phyloP scores from a whole-genome alignment of 768 basidiomycete species.

The Psilocybe azurescens region DNA sequence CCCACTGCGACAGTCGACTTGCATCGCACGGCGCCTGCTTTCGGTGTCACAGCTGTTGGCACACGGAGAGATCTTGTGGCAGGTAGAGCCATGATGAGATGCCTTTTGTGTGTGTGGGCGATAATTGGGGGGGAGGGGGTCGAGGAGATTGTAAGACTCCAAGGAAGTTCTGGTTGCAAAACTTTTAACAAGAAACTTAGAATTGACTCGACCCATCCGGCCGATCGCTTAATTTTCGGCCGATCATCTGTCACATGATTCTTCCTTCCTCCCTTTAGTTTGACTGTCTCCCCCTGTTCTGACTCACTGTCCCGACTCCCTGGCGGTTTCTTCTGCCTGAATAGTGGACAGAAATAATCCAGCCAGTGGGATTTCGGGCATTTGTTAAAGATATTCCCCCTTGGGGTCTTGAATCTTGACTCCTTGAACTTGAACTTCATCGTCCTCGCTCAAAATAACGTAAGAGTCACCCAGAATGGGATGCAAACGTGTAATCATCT shows the following conservation, averaged over 20 bases:
- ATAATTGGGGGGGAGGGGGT: slow-evolving; percentile 3
- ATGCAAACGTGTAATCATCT: neutral
- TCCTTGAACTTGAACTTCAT: no score
- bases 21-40: slow-evolving; percentile 28
- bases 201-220: slow-evolving; percentile 20
- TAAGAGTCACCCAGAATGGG: neutral
- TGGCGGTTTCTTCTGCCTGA: no score
- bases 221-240: slow-evolving; percentile 18
- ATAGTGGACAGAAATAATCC: no score
- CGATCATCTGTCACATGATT: slow-evolving; percentile 20
- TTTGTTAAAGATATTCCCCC: no score
- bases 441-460: neutral
- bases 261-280: neutral
- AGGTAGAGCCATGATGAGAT: slow-evolving; percentile 31
- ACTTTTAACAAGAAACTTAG: slow-evolving; percentile 14
- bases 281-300: neutral
- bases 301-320: neutral
- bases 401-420: no score
- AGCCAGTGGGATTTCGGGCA: no score
- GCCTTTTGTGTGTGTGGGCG: slow-evolving; percentile 1
- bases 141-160: slow-evolving; percentile 7
- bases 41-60: slow-evolving; percentile 21
- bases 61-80: slow-evolving; percentile 30
- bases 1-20: slow-evolving; percentile 28
- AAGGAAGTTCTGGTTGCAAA: slow-evolving; percentile 3